These are phyloP conservation scores for Apiospora koreana DNA, from an alignment of 2,329 filamentous ascomycete species.

Conservation along the genomic window DNA sequence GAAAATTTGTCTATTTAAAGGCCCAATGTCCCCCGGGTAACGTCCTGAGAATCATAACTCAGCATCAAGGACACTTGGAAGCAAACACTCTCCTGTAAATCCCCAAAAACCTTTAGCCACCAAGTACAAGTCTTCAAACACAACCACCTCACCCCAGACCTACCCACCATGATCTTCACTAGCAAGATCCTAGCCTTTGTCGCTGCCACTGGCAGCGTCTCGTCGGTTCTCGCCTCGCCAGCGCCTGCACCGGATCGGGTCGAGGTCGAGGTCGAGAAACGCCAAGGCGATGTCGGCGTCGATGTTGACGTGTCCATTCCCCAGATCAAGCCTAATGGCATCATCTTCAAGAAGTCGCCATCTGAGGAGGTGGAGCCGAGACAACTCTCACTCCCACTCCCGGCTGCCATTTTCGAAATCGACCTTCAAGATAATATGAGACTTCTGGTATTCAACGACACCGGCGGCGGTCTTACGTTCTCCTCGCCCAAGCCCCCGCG, in stretches of 20 bases:
- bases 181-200: not conserved
- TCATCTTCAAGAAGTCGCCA: too few species aligned
- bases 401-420: not conserved
- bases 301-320: too few species aligned
- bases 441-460: not conserved
- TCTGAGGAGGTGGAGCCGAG: too few species aligned
- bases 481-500: too few species aligned
- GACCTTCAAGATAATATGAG: not conserved
- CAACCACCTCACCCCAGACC: not conserved
- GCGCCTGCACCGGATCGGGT: not conserved
- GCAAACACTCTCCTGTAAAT: not conserved
- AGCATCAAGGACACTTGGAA: too few species aligned
- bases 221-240: not conserved
- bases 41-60: too few species aligned
- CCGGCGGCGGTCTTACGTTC: not conserved
- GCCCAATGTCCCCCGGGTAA: too few species aligned
- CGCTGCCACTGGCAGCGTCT: not conserved
- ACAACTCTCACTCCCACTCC: not conserved
- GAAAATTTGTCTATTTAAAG: too few species aligned
- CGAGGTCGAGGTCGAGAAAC: too few species aligned
- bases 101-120: not conserved
- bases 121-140: too few species aligned
- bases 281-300: too few species aligned
- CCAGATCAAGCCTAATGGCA: too few species aligned
- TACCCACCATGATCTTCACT: not conserved